Base-by-base conservation (phyloP, 2,329 filamentous ascomycete genomes). In the Pseudodiploospora longispora region DNA sequence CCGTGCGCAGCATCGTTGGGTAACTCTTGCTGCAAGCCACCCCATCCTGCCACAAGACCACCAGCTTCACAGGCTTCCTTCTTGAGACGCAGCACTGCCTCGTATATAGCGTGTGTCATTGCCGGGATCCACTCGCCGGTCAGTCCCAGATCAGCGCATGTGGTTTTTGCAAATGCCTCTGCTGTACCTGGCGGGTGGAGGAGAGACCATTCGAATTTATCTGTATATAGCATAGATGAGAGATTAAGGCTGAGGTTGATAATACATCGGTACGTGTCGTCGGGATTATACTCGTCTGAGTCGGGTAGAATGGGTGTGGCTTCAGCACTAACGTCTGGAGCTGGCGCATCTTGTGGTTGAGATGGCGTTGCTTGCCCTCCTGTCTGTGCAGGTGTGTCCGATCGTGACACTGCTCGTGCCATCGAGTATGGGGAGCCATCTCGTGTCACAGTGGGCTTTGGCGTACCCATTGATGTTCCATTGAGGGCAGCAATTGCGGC, bases 151-250 rank as follows among this genome's bases (percentile, higher is more conserved):
- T 98, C 93, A 29, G 88, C 86, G 60, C 93, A 97, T 0, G 93
- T 97, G 52, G 88, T 81, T 59, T 87, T 88, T 31, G 93, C 90
- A 62, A 97, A 97, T 9, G 84, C 80, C 63, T 98, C 91, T 0
- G 93, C 88, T 36, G 91, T 89, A 27, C 91, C 91, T 2, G 89
- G 85, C 3, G 90, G 89, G 57, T 97, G 90, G 12, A 95, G 73
- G 19, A 98, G 71, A 5, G 91, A 97, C 91, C 91, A 97, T 62
- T 97, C 91, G 52, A 98, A 97, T 59, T 90, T 95, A 72, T 98
- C 93, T 4, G 87, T 94, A 64, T 96, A 97, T 9, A 97, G 76
- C 55, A 86, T 83, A 44, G 94, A 95, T 42, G 89, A 83, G 27
- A 97, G 75, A 59, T 95, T 96, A 57, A 98, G 86, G 60, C 86